A percentile compares a stretch with the other conserved stretches of the same genome.
Conservation (phyloP, 2,329 filamentous ascomycete genomes). For the Aspergillus viridinutans region DNA sequence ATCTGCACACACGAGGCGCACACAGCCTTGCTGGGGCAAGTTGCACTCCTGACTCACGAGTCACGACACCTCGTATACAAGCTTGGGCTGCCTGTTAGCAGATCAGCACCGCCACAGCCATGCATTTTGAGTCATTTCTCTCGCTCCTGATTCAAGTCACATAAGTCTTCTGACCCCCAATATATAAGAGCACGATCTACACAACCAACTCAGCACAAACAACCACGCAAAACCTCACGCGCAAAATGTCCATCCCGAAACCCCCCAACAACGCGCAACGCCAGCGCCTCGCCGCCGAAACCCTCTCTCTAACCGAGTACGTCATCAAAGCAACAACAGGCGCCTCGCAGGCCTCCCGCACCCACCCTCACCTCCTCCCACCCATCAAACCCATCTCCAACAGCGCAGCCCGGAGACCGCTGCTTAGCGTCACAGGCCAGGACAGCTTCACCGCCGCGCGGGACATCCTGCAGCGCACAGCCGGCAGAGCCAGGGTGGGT, state of each 20-base stretch:
- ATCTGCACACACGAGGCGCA: not conserved
- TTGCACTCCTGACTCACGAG: not conserved
- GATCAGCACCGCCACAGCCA: not conserved
- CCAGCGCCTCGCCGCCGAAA: slow-evolving; percentile 7
- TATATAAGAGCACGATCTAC: not conserved
- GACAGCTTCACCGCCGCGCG: slow-evolving; percentile 13
- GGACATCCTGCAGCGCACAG: slow-evolving; percentile 1
- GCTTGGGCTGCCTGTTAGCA: not conserved
- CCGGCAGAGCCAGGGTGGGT: slow-evolving; percentile 19
- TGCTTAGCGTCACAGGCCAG: slow-evolving; percentile 3
- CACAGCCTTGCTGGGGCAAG: not conserved
- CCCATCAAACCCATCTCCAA: not conserved
- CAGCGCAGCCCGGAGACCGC: not conserved
- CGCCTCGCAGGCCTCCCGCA: not conserved
- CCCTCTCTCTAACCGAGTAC: not conserved
- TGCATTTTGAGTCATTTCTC: not conserved
- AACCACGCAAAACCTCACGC: not conserved
- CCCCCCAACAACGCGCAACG: slow-evolving; percentile 9
- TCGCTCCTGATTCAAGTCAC: not conserved
- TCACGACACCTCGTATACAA: not conserved
- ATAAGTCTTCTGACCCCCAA: not conserved
- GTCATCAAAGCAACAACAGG: slow-evolving; percentile 4
- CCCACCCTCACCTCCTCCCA: not conserved
- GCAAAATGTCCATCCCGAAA: slow-evolving; percentile 2
- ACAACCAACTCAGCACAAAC: not conserved